Evolutionary conservation across 306 rosid species (phyloP), one percentile per base, ranked within the genome.

Genomic region (Dalbergia cochinchinensis): DNA sequence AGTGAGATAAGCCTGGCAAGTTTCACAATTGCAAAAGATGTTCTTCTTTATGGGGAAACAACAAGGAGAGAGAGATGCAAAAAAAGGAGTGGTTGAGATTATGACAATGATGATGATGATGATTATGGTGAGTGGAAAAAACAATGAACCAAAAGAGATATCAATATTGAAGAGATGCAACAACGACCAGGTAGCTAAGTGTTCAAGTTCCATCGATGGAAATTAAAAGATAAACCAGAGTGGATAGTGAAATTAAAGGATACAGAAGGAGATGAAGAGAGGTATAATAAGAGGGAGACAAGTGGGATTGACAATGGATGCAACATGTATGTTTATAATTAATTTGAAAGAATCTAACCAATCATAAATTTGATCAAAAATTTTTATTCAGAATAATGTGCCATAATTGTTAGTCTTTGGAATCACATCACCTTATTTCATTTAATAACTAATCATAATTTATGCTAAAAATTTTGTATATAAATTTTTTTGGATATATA

Each of bases 21-120:
- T 87, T 59, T 93, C 89, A 59, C 98, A 93, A 70, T 78, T 68
- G 77, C 98, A 93, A 18, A 87, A 79, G 20, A 85, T 70, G 15
- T 58, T 85, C 26, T 65, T 59, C 50, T n/a, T 54, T n/a, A 5
- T 54, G 19, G 8, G 19, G 60, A 54, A 51, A 48, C 55, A 53
- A 15, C 1, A 15, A 53, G 12, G 44, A 5, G 26, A 45, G 54
- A 59, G 19, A 39, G 41, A 64, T 9, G 7, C 11, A 71, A 14
- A 13, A 19, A 8, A 5, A 16, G 10, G 5, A 0, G 20, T 15
- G 11, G 67, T 0, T 10, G 14, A 10, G 37, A 19, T 53, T 34
- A n/a, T n/a, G n/a, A 47, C 0, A 44, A 42, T 26, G 31, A 26
- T 26, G 31, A 2, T 22, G 83, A 59, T 11, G 39, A 64, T 15